Evolutionary conservation across 768 basidiomycete species (phyloP), one percentile per base, ranked within the genome.

Genomic region (Tylopilus intermedius): DNA sequence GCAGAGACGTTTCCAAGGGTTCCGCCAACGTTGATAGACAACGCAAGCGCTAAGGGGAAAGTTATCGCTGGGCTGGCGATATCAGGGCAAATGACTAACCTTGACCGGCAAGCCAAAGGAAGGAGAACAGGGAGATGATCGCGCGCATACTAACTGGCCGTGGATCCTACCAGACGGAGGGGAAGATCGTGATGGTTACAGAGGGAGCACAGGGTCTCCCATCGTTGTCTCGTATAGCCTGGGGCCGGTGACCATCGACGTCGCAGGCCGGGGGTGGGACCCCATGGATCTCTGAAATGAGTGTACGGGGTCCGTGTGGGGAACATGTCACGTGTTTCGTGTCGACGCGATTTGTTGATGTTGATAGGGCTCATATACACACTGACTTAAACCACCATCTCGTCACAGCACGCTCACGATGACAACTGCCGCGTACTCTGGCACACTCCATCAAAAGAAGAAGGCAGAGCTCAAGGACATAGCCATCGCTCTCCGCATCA

Each of bases 401-500:
- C 30, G 30, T 51, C 52, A 50, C 24, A 21, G 10, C 32, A 38
- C 60, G 15, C 24, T 40, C 55, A 45, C 51, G 66, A 81, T 79
- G 78, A 66, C 76, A 38, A 72, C 73, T 33, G 51, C 71, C 52
- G 54, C 67, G 32, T 84, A 71, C 62, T 62, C 78, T 38, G 84
- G 84, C 43, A 66, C 79, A 26, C 75, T 86, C 26, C 76, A 73
- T 54, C 61, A 77, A n/a, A 86, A 87, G 70, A 86, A 84, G 71
- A 87, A 87, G 66, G 72, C 73, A 3, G 85, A 87, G 21, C 76
- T 88, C 4, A 83, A 78, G 58, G 77, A 79, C 51, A 80, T 87
- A 33, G 82, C 85, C 1, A 2, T 55, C 5, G 80, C 81, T 5
- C 75, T 88, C 22, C 63, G 66, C 1, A 66, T 85, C 53, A 76